Percentiles rank a stretch among this genome's conserved stretches.
Evolutionary conservation across 352 stramenopile species (phyloP).

Genomic region (Phytophthora pisi): DNA sequence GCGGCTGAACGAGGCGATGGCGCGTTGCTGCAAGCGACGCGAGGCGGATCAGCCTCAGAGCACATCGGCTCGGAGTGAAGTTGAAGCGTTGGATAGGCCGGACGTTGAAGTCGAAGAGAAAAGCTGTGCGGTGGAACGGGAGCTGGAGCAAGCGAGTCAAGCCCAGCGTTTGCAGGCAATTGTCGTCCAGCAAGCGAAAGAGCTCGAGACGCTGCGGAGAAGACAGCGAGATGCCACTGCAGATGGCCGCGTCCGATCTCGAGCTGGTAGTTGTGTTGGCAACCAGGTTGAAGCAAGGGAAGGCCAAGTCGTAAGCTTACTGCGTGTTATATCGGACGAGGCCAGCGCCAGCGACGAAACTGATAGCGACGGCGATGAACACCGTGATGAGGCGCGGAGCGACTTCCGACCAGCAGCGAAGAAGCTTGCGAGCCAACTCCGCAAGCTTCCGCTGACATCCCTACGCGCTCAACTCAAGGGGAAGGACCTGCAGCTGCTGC

Average conservation of each 20-base stretch:
- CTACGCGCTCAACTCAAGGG: slow-evolving; percentile 42
- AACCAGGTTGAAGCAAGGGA: slow-evolving; percentile 21
- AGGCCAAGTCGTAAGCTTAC: not conserved
- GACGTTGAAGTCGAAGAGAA: not conserved
- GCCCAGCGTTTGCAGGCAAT: slow-evolving; percentile 39
- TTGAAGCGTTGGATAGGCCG: not conserved
- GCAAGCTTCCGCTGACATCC: slow-evolving; percentile 45
- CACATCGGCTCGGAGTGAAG: not conserved
- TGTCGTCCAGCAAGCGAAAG: slow-evolving; percentile 47
- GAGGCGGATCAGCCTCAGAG: not conserved
- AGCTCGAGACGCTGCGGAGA: slow-evolving; percentile 35
- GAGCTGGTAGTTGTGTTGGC: not conserved
- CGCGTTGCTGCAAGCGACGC: not conserved
- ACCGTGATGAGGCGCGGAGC: not conserved
- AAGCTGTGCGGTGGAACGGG: not conserved
- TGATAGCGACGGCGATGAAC: not conserved
- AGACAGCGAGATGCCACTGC: slow-evolving; percentile 12
- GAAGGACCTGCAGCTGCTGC: slow-evolving; percentile 42
- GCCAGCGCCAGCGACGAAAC: not conserved
- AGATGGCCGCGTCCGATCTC: slow-evolving; percentile 1
- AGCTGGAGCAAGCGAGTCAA: slow-evolving; percentile 1
- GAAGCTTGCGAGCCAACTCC: slow-evolving; percentile 16
- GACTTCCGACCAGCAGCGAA: slow-evolving; percentile 2
- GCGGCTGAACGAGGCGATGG: slow-evolving; percentile 37
- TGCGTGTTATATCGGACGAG: not conserved